A percentile compares a stretch with the other conserved stretches of the same genome.
Conservation (phyloP, 805 yeast genomes). For the Geotrichum ghanense region DNA sequence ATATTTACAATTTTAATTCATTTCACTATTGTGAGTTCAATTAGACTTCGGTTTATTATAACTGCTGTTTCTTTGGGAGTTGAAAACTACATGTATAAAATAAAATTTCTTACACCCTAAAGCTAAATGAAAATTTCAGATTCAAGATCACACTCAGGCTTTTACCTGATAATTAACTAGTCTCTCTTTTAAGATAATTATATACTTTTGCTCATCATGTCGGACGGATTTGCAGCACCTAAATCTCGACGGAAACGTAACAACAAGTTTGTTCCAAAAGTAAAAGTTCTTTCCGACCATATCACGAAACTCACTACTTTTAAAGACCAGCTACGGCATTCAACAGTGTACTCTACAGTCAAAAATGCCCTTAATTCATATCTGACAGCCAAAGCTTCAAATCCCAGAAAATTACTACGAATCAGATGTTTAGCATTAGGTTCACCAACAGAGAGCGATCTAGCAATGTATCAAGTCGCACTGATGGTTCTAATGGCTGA, state of each 20-base stretch:
- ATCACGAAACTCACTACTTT: conserved; percentile 4
- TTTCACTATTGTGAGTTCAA: too few relatives aligned
- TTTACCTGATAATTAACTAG: too few relatives aligned
- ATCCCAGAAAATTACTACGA: conserved; percentile 4
- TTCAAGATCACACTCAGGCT: too few relatives aligned
- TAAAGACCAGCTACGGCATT: conserved; percentile 6
- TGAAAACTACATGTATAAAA: too few relatives aligned
- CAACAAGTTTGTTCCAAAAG: conserved; percentile 8
- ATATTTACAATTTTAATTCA: too few relatives aligned
- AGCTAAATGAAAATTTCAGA: too few relatives aligned
- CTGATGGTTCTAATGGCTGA: conserved; percentile 34
- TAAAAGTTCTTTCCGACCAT: conserved; percentile 14
- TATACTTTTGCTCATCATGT: background rate
- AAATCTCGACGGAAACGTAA: conserved; percentile 3
- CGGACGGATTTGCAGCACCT: conserved; percentile 5
- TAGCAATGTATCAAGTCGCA: conserved; percentile 60
- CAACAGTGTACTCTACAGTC: conserved; percentile 8
- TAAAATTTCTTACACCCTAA: too few relatives aligned
- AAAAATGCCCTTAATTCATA: background rate
- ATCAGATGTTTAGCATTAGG: conserved; percentile 69
- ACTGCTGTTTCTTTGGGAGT: too few relatives aligned
- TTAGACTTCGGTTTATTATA: too few relatives aligned
- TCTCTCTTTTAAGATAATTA: too few relatives aligned
- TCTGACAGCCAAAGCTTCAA: background rate
- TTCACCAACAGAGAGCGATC: conserved; percentile 37